Conservation (phyloP, 257 asterid species). For the Solanum pinnatisectum region DNA sequence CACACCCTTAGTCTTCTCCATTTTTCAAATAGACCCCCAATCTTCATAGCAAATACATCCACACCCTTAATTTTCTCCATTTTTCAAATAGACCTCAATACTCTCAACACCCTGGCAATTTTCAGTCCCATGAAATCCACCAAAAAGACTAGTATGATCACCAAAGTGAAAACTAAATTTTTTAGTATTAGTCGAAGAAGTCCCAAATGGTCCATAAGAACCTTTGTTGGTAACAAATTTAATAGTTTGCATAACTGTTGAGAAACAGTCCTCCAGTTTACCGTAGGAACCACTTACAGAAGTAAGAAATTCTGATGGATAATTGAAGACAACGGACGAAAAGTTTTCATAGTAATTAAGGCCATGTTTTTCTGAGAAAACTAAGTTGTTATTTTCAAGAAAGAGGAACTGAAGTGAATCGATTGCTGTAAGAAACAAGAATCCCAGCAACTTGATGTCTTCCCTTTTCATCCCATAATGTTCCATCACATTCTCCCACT, state of each 20-base stretch:
- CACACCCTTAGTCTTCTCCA: too few species aligned
- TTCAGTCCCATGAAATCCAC: not conserved
- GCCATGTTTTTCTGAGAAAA: not conserved
- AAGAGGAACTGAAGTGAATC: not conserved
- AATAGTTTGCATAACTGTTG: constrained; percentile 1
- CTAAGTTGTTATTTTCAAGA: not conserved
- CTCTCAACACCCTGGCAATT: not conserved
- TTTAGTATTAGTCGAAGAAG: too few species aligned
- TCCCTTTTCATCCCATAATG: not conserved
- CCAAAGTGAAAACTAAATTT: too few species aligned
- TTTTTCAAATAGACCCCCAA: too few species aligned
- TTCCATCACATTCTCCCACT: too few species aligned
- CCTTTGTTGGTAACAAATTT: constrained; percentile 24
- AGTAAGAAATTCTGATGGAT: not conserved
- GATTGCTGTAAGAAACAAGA: not conserved
- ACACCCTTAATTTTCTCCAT: not conserved
- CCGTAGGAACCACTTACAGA: not conserved
- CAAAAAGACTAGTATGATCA: not conserved
- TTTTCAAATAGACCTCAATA: not conserved
- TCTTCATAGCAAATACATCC: too few species aligned
- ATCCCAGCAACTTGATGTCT: not conserved
- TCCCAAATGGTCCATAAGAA: constrained; percentile 26
- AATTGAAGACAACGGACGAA: not conserved
- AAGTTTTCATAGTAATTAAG: not conserved
- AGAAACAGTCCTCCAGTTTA: too few species aligned